Conservation (phyloP, 208 protist species). For the Porcisia deanei region DNA sequence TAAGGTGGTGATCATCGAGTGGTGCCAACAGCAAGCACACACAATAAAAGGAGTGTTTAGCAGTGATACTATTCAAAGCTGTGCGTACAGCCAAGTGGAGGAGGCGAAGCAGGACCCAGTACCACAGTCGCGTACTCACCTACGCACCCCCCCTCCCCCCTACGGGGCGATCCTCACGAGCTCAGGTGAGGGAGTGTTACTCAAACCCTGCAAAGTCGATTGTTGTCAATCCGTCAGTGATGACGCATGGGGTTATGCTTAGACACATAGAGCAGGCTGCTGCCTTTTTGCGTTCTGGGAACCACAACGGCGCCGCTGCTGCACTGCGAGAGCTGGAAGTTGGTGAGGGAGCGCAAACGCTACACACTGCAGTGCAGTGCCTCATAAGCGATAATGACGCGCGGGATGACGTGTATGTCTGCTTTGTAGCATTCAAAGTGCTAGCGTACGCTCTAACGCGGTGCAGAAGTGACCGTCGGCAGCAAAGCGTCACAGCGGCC, state of each 20-base stretch:
- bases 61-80: not conserved
- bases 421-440: constrained; percentile 72
- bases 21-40: not conserved
- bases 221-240: not conserved
- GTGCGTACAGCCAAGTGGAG: not conserved
- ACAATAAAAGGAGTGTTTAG: too few species aligned
- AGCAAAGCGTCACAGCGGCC: constrained; percentile 27
- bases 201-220: not conserved
- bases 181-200: not conserved
- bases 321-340: constrained; percentile 48
- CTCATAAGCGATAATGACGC: constrained; percentile 15
- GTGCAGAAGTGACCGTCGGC: constrained; percentile 21
- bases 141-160: not conserved
- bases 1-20: not conserved
- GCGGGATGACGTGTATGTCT: constrained; percentile 43
- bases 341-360: constrained; percentile 31
- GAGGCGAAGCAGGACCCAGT: not conserved
- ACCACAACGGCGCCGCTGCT: constrained; percentile 51
- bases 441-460: constrained; percentile 57
- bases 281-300: constrained; percentile 51
- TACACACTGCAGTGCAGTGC: constrained; percentile 28
- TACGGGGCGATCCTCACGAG: too few species aligned
- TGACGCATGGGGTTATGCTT: not conserved
- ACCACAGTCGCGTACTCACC: not conserved
- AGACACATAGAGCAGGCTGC: constrained; percentile 44